Evolutionary conservation across 1,284 basidiomycete species (phyloP), one percentile per base, ranked within the genome.

Genomic region (Marasmius sp.): DNA sequence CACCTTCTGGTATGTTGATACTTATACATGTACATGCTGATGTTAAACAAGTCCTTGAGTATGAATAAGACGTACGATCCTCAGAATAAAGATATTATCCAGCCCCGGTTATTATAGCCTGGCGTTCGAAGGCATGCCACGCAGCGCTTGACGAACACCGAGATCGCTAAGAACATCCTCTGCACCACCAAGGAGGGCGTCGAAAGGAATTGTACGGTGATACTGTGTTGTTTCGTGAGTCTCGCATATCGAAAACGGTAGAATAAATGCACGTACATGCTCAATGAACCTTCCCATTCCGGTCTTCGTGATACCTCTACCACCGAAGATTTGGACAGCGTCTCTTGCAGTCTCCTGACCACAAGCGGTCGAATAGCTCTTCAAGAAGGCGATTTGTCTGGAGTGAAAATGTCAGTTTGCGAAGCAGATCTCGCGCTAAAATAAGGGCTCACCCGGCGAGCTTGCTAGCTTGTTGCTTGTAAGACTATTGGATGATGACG

Each of bases 271-370:
- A 79, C 85, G 57, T 68, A 88, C 88, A 68, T 90, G 88, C 74
- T 91, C 89, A 65, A 91, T 85, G 66, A 82, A 81, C 59, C 80
- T 78, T 47, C 90, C 90, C 89, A 81, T 86, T 60, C 90, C 89
- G 16, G 84, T 84, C 72, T 82, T 81, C 4, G 92, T 93, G 62
- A 93, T 86, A 48, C 89, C 92, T 66, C 91, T 88, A 34, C 91
- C 91, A 67, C 91, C 91, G 66, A 93, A 92, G 59, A 92, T 80
- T 78, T 94, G 85, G 6, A 94, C 91, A 36, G 92, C 90, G 67
- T 93, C 91, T 56, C 85, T 80, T 16, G 93, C 92, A 16, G 92
- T 91, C 58, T 87, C 82, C 69, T 92, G 90, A 0, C 85, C 88
- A 41, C 79, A 79, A 14, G 81, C 81, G 7, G 91, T 92, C 59